Percentiles rank a stretch among this genome's conserved stretches.
Conservation (phyloP, 768 basidiomycete species). For the Lyophyllum semitale region DNA sequence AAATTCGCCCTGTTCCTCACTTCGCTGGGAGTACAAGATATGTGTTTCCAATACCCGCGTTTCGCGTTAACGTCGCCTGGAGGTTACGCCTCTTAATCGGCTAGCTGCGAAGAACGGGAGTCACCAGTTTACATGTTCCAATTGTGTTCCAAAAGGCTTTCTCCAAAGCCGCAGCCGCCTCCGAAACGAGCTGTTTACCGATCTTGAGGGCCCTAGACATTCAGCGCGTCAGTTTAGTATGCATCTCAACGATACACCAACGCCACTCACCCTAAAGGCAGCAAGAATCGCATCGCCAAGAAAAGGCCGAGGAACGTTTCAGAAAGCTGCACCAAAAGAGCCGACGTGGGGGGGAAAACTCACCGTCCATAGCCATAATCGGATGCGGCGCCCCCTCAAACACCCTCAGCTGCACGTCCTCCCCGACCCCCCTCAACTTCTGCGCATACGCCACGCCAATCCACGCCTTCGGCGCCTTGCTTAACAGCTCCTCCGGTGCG, state of each 20-base stretch:
- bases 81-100: too few relatives aligned
- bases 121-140: too few relatives aligned
- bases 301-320: too few relatives aligned
- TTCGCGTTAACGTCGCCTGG: too few relatives aligned
- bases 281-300: too few relatives aligned
- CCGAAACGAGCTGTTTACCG: constrained; percentile 13
- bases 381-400: constrained; percentile 73
- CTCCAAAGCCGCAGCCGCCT: constrained; percentile 10
- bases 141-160: constrained; percentile 5
- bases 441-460: constrained; percentile 68
- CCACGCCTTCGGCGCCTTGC: constrained; percentile 53
- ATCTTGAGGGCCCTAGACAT: constrained; percentile 6
- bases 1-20: too few relatives aligned
- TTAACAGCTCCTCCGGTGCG: constrained; percentile 56
- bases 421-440: constrained; percentile 53
- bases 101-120: too few relatives aligned
- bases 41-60: too few relatives aligned
- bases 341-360: too few relatives aligned
- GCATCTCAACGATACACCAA: neutral
- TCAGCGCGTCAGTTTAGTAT: neutral
- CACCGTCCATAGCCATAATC: constrained; percentile 76
- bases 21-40: too few relatives aligned
- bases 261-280: neutral
- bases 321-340: too few relatives aligned
- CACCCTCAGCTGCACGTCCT: constrained; percentile 52